Percentiles rank a stretch among this genome's conserved stretches.
Evolutionary conservation across 169 alveolate species (phyloP).

Genomic region (Cyclospora cayetanensis): DNA sequence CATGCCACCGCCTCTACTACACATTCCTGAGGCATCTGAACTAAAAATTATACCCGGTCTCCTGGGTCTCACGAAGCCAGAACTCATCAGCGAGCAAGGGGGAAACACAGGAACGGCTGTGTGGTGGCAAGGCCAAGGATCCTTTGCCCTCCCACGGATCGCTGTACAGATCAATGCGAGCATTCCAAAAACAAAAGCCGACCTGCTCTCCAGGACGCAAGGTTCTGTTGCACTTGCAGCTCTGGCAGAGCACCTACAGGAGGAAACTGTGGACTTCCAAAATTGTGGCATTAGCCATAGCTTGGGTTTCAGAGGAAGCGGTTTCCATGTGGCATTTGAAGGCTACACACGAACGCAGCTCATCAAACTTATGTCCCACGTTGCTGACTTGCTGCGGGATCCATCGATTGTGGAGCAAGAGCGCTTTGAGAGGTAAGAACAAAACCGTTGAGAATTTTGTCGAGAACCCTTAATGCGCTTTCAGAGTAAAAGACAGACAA

Average conservation of each 20-base stretch:
- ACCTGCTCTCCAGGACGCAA: constrained; percentile 37
- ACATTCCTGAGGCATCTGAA: constrained; percentile 65
- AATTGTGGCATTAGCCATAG: constrained; percentile 67
- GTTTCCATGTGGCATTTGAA: constrained; percentile 52
- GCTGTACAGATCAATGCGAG: constrained; percentile 61
- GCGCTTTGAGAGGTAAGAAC: constrained; percentile 67
- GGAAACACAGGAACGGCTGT: constrained; percentile 56
- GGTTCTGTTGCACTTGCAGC: constrained; percentile 56
- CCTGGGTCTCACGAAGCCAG: constrained; percentile 62
- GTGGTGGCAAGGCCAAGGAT: constrained; percentile 75
- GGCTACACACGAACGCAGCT: constrained; percentile 68
- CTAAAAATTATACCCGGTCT: constrained; percentile 48
- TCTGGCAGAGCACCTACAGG: constrained; percentile 68
- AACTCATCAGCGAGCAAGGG: constrained; percentile 60
- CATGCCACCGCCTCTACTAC: constrained; percentile 72
- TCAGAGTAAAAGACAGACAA: constrained; percentile 55
- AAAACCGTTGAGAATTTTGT: background rate
- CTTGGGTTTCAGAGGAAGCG: constrained; percentile 54
- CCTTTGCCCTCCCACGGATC: constrained; percentile 65
- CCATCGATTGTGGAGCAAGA: constrained; percentile 62
- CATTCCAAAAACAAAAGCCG: constrained; percentile 26
- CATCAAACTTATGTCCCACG: constrained; percentile 48
- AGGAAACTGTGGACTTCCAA: constrained; percentile 66
- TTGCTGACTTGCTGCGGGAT: constrained; percentile 17
- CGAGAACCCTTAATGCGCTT: background rate